Evolutionary conservation across 148 eudicot species (phyloP).

Genomic region (Rhododendron henanense): DNA sequence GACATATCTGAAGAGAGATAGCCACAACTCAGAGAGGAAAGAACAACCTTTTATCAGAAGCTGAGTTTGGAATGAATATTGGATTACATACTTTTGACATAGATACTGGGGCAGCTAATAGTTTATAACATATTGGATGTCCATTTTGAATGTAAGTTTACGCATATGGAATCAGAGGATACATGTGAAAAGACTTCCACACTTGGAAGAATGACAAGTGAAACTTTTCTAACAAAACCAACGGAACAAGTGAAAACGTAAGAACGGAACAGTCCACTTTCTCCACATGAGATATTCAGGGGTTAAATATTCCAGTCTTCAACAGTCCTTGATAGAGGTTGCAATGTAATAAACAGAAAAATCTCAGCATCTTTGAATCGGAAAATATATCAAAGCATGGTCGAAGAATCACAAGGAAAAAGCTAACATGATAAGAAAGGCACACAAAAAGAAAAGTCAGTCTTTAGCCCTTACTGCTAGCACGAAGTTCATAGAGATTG

Average conservation of each 20-base stretch:
- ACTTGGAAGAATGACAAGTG: neutral
- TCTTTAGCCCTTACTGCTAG: neutral
- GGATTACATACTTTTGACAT: neutral
- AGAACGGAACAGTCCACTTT: neutral
- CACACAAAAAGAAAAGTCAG: neutral
- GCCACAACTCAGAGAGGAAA: slow-evolving; percentile 7
- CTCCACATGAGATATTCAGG: neutral
- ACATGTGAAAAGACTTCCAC: neutral
- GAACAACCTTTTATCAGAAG: neutral
- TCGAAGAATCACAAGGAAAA: neutral
- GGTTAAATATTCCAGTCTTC: neutral
- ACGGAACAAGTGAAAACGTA: neutral
- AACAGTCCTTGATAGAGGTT: neutral
- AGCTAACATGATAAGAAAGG: neutral
- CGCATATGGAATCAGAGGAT: neutral
- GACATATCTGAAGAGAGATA: slow-evolving; percentile 42
- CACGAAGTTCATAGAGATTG: neutral
- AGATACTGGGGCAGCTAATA: neutral
- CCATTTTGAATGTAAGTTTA: neutral
- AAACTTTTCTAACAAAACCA: neutral
- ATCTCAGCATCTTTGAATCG: neutral
- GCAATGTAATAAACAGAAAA: neutral
- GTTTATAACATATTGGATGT: neutral
- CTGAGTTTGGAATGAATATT: neutral
- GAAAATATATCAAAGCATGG: neutral